Base-by-base conservation (phyloP, 2,329 filamentous ascomycete genomes). In the Torrubiellomyces zombiae region DNA sequence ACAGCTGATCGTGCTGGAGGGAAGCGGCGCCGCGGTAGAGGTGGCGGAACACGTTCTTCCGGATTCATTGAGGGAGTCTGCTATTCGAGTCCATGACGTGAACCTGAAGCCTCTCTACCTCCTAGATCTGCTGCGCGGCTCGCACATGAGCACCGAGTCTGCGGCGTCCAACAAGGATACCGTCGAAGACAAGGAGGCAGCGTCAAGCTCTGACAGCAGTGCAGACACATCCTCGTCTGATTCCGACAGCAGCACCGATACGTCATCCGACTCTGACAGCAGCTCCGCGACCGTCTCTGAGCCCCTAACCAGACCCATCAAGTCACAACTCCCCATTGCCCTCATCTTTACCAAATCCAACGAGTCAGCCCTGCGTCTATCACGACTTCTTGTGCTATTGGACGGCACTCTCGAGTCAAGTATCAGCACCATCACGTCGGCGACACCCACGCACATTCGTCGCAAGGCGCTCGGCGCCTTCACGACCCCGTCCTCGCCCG, bases 291-390 rank as follows among this genome's bases (percentile, higher is more conserved):
- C 6, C 12, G n/a, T 10, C 5, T 14, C 16, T 7, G 9, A 16
- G 17, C 7, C 7, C 20, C 5, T 11, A 10, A 14, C 15, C 8
- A 4, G 16, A 13, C 13, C 13, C 5, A 5, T 21, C 6, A 40
- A 35, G 18, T 31, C 21, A 9, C 36, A 32, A 19, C 31, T 46
- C 11, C 53, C 58, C 16, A 55, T 55, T 3, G 69, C 76, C 8
- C 62, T 95, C 18, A 72, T 95, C 35, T 95, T 95, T 47, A 85
- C 83, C 23, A 82, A 82, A 39, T 91, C 80, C 29, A 93, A 86
- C 44, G 83, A 93, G 47, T 71, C 75, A 11, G 81, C 86, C 1
- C 64, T 79, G n/a, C 77, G 89, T 30, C 65, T 95, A n/a, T 73
- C 78, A 1, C 76, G 81, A 12, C 69, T 95, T 0, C 60, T 95